phyloP scores from a whole-genome alignment of 2,329 filamentous ascomycete species.

The Ascochyta clinopodiicola region DNA sequence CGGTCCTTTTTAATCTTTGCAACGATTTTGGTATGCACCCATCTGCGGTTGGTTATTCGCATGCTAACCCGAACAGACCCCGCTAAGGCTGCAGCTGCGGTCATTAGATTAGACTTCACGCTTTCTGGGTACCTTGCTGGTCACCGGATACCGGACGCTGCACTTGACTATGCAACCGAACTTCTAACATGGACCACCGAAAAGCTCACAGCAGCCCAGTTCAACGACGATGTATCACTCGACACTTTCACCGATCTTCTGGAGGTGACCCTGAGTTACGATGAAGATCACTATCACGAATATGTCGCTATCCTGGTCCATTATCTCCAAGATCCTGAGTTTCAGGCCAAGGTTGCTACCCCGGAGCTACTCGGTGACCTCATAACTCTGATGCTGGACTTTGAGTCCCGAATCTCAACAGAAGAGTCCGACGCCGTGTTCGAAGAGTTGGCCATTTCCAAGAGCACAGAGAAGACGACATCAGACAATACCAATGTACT shows the following conservation, averaged over 20 bases:
- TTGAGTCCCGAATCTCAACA: constrained; percentile 36
- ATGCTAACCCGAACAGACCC: constrained; percentile 38
- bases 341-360: constrained; percentile 42
- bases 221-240: constrained; percentile 40
- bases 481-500: constrained; percentile 34
- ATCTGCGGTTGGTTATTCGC: not conserved
- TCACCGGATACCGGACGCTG: constrained; percentile 39
- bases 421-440: constrained; percentile 39
- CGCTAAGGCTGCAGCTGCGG: constrained; percentile 43
- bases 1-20: constrained; percentile 54
- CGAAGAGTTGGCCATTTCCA: constrained; percentile 35
- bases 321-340: constrained; percentile 45
- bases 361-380: constrained; percentile 39
- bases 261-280: constrained; percentile 33
- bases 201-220: constrained; percentile 42
- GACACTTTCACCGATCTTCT: constrained; percentile 38
- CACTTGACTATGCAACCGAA: constrained; percentile 43
- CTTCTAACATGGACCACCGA: constrained; percentile 45
- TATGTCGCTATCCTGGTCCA: constrained; percentile 42
- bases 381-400: constrained; percentile 39
- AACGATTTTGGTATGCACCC: constrained; percentile 46
- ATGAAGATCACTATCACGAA: constrained; percentile 46
- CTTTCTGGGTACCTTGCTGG: constrained; percentile 35
- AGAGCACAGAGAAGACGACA: constrained; percentile 27
- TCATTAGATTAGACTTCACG: constrained; percentile 41